Percentiles rank a stretch among this genome's conserved stretches.
These are phyloP conservation scores for Biscogniauxia marginata DNA, from an alignment of 2,329 filamentous ascomycete genomes.

Conservation along the genomic window DNA sequence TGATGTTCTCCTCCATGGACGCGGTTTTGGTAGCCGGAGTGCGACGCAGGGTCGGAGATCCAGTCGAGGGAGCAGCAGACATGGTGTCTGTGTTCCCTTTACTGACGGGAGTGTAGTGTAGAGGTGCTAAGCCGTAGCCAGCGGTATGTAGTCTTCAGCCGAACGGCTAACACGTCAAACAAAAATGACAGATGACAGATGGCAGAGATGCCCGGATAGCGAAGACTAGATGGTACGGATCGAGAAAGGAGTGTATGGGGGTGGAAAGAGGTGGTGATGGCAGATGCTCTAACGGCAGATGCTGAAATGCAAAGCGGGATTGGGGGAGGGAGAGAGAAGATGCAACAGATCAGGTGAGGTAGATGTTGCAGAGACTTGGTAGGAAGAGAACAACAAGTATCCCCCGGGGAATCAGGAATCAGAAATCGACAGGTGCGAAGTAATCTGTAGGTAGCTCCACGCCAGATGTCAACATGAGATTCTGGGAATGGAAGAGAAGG, in stretches of 20 bases:
- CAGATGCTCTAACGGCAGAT: no score
- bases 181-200: slow-evolving; percentile 28
- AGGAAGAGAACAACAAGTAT: no score
- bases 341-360: slow-evolving; percentile 1
- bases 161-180: slow-evolving; percentile 24
- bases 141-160: slow-evolving; percentile 9
- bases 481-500: neutral
- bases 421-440: neutral
- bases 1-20: slow-evolving; percentile 38
- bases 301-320: neutral
- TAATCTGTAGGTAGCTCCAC: neutral
- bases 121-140: neutral
- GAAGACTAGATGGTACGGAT: slow-evolving; percentile 29
- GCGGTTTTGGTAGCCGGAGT: slow-evolving; percentile 32
- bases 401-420: no score
- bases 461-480: neutral
- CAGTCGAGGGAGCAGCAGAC: slow-evolving; percentile 40
- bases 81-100: slow-evolving; percentile 27
- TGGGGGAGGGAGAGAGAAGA: neutral
- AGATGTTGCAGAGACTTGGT: neutral
- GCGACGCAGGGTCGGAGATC: slow-evolving; percentile 42
- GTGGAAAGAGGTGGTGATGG: slow-evolving; percentile 10
- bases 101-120: neutral
- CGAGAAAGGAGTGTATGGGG: slow-evolving; percentile 14
- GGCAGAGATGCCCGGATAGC: slow-evolving; percentile 31